Evolutionary conservation across 208 protist species (phyloP).

Genomic region (Trypanosoma vivax): DNA sequence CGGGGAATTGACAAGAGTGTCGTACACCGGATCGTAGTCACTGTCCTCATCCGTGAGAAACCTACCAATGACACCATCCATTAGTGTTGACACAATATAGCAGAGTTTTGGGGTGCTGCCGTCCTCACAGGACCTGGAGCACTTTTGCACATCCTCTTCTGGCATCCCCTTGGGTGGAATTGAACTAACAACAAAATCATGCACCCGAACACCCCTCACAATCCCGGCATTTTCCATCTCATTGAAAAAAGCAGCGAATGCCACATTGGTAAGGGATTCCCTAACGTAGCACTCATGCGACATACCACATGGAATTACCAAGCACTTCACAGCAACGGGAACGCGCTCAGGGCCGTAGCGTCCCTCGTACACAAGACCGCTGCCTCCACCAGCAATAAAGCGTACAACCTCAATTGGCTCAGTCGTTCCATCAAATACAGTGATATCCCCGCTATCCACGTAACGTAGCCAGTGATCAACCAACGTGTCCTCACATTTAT

Average conservation of each 20-base stretch:
- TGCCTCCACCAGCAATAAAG: slow-evolving; percentile 65
- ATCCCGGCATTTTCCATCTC: slow-evolving; percentile 62
- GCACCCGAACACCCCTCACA: slow-evolving; percentile 31
- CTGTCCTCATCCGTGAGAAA: slow-evolving; percentile 69
- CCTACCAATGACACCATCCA: slow-evolving; percentile 81
- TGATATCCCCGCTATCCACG: slow-evolving; percentile 30
- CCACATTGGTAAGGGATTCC: slow-evolving; percentile 74
- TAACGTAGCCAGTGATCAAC: slow-evolving; percentile 59
- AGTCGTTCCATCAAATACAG: slow-evolving; percentile 50
- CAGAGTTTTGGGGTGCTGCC: slow-evolving; percentile 42
- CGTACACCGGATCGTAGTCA: slow-evolving; percentile 79
- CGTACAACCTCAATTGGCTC: slow-evolving; percentile 37
- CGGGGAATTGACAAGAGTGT: slow-evolving; percentile 68
- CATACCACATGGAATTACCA: slow-evolving; percentile 62
- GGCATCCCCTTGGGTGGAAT: slow-evolving; percentile 40
- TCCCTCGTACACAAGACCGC: slow-evolving; percentile 72
- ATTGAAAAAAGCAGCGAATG: slow-evolving; percentile 77
- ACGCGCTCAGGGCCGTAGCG: slow-evolving; percentile 29
- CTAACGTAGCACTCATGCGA: slow-evolving; percentile 61
- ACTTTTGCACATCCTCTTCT: slow-evolving; percentile 35
- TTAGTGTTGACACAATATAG: slow-evolving; percentile 73
- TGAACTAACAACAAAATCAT: slow-evolving; percentile 78
- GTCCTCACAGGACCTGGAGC: slow-evolving; percentile 12
- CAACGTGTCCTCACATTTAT: slow-evolving; percentile 11
- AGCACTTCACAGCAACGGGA: slow-evolving; percentile 81